Evolutionary conservation across 495 filamentous ascomycete species (phyloP).

Genomic region (Penicillium roqueforti): DNA sequence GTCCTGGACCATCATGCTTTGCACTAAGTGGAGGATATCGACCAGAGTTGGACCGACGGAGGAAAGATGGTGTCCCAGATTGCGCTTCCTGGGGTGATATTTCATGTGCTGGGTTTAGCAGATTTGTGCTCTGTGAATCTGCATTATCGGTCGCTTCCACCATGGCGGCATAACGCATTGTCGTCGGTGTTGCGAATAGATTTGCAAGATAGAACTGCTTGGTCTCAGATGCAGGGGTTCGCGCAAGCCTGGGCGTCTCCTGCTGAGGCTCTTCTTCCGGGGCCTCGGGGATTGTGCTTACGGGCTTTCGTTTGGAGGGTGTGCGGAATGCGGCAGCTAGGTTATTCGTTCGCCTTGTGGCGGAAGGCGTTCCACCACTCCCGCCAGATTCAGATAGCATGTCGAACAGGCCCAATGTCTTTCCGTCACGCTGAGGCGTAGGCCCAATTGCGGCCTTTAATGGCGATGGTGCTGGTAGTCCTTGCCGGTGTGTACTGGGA

Average conservation of each 20-base stretch:
- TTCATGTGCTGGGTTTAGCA: constrained; percentile 12
- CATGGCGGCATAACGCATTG: constrained; percentile 43
- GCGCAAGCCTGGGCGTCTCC: constrained; percentile 36
- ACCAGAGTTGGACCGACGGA: constrained; percentile 53
- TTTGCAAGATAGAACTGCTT: constrained; percentile 59
- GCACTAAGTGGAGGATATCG: constrained; percentile 20
- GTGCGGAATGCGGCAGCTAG: constrained; percentile 37
- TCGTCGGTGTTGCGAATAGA: constrained; percentile 61
- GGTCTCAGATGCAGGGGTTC: constrained; percentile 59
- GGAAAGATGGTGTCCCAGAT: constrained; percentile 66
- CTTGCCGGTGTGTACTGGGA: constrained; percentile 48
- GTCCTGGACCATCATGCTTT: constrained; percentile 17
- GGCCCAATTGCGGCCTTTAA: constrained; percentile 61
- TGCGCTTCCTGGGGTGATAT: constrained; percentile 14
- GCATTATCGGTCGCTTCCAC: constrained; percentile 29
- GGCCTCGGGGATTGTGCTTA: constrained; percentile 31
- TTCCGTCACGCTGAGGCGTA: constrained; percentile 87
- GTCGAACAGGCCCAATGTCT: constrained; percentile 87
- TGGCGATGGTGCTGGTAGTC: constrained; percentile 30
- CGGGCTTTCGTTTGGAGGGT: constrained; percentile 34
- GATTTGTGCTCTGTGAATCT: constrained; percentile 20
- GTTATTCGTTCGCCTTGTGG: constrained; percentile 27
- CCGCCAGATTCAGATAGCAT: constrained; percentile 60
- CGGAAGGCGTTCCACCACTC: constrained; percentile 41
- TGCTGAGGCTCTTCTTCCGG: constrained; percentile 33